A percentile compares a stretch with the other conserved stretches of the same genome.
phyloP scores from a whole-genome alignment of 495 filamentous ascomycete genomes.

The Evansstolkia leycettana region DNA sequence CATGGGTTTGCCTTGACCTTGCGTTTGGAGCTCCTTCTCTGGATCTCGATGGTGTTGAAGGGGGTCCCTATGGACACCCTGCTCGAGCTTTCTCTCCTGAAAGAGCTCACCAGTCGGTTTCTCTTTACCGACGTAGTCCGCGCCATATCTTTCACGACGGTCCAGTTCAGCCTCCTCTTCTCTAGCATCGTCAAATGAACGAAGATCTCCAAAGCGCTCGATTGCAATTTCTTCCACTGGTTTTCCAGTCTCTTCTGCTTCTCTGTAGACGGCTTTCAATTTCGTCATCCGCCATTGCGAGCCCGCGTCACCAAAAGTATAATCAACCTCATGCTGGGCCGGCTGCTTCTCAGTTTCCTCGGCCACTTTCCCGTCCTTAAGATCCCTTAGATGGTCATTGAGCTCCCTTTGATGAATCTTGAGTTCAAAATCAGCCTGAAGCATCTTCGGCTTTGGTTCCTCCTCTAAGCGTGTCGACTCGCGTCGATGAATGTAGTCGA shows the following conservation, averaged over 20 bases:
- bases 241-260: conserved; percentile 59
- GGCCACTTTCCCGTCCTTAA: conserved; percentile 42
- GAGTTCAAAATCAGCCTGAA: conserved; percentile 57
- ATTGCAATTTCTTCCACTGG: conserved; percentile 68
- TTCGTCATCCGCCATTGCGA: conserved; percentile 94
- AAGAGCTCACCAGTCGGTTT: conserved; percentile 85
- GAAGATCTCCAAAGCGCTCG: conserved; percentile 69
- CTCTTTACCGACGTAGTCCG: conserved; percentile 74
- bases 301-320: conserved; percentile 82
- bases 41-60: conserved; percentile 20
- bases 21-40: conserved; percentile 31
- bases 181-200: conserved; percentile 82
- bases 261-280: conserved; percentile 72
- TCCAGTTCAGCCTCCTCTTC: conserved; percentile 94
- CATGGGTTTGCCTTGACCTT: conserved; percentile 29
- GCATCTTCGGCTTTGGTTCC: conserved; percentile 31
- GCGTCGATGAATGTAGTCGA: conserved; percentile 73
- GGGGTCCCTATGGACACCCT: conserved; percentile 25
- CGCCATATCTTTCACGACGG: conserved; percentile 69
- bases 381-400: conserved; percentile 57
- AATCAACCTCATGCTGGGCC: conserved; percentile 54
- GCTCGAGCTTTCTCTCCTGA: conserved; percentile 53
- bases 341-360: conserved; percentile 39
- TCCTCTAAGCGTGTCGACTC: conserved; percentile 28
- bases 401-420: conserved; percentile 74